Base-by-base conservation (phyloP, 2,329 filamentous ascomycete genomes). In the Cladosporium sp. region DNA sequence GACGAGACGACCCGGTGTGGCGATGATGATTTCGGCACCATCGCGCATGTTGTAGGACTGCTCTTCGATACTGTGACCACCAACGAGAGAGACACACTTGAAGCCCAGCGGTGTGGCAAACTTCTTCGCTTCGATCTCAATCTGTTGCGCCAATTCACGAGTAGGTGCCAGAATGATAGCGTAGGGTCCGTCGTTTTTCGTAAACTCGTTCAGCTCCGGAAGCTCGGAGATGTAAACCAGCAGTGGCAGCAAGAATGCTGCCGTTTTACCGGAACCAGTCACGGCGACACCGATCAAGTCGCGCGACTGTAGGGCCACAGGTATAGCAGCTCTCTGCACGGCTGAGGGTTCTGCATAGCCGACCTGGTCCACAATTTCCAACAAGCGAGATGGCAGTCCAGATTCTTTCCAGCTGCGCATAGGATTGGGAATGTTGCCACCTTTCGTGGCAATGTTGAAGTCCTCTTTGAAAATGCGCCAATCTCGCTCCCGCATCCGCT, bases 381-480 rank as follows among this genome's bases (percentile, higher is more conserved):
- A 84, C 61, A 99, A 80, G 1, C 88, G 85, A 67, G 86, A 84
- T 3, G 95, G 93, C 46, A 99, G 83, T 6, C 84, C 85, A 3
- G 93, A 96, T 78, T 99, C 95, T 56, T 86, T 76, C 95, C 95
- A 99, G 71, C 85, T 92, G 59, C 95, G 92, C 93, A 99, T 98
- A 0, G 95, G 95, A 73, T 98, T 94, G 0, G 95, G 95, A 65
- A 98, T 92, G 29, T 86, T 85, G 52, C 94, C 94, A 66, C 95
- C 95, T 78, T 97, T 98, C 10, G 93, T 97, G 49, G 90, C 85
- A 76, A 99, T 99, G 72, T 95, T 96, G 81, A 97, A 98, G 79
- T 99, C 93, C 78, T 98, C 95, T 80, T 98, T 99, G 88, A 99
- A 97, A 72, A 99, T 98, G 76, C 95, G 91, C 95, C 95, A 99